These are phyloP conservation scores for Blastosporella zonata DNA, from an alignment of 1,284 basidiomycete species.

Conservation along the genomic window DNA sequence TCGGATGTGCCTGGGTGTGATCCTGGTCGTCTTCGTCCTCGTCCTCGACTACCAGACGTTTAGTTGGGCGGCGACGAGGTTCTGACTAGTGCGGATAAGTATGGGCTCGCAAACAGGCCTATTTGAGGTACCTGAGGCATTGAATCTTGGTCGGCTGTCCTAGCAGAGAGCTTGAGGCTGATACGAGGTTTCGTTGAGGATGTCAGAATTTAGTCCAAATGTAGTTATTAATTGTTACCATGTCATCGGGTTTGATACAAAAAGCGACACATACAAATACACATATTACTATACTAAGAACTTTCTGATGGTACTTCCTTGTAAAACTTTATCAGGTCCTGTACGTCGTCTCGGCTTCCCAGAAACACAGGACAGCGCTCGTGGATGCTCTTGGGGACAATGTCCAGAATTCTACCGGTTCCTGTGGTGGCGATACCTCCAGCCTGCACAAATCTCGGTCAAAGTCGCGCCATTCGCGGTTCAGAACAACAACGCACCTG, in stretches of 20 bases:
- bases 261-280: constrained; percentile 17
- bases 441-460: constrained; percentile 53
- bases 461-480: constrained; percentile 1
- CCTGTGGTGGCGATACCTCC: constrained; percentile 97
- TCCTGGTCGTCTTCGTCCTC: constrained; percentile 24
- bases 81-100: constrained; percentile 14
- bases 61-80: constrained; percentile 20
- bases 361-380: constrained; percentile 94
- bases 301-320: constrained; percentile 33
- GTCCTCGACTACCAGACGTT: constrained; percentile 24
- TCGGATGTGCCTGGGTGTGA: constrained; percentile 13
- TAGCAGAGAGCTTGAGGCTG: constrained; percentile 23
- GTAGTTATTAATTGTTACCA: constrained; percentile 1
- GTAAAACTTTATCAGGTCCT: constrained; percentile 86
- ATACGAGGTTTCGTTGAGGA: constrained; percentile 24
- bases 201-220: neutral
- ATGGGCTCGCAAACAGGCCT: neutral
- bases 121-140: constrained; percentile 13
- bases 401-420: constrained; percentile 87
- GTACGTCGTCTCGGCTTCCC: constrained; percentile 92
- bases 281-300: constrained; percentile 1
- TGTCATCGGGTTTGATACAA: constrained; percentile 1
- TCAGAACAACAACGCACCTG: constrained; percentile 55
- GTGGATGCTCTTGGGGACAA: constrained; percentile 87
- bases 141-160: constrained; percentile 11